These are phyloP conservation scores for Pseudocercospora vitis DNA, from an alignment of 2,329 filamentous ascomycete species.

Conservation along the genomic window DNA sequence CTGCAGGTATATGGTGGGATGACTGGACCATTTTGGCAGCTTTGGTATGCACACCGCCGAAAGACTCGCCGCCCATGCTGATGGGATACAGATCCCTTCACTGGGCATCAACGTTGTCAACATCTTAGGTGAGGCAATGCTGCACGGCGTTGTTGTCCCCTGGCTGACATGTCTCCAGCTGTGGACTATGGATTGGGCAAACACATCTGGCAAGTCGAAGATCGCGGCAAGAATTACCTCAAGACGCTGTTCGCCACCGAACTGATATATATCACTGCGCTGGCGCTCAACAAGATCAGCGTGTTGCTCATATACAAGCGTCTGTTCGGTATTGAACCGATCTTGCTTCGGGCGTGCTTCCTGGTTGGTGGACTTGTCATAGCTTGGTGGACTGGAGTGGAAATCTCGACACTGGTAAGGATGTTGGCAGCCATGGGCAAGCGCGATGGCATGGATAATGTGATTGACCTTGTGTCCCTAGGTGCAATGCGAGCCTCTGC, in stretches of 20 bases:
- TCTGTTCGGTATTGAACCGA: slow-evolving; percentile 20
- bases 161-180: background rate
- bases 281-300: slow-evolving; percentile 21
- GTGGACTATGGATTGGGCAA: slow-evolving; percentile 18
- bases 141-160: background rate
- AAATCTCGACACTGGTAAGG: slow-evolving; percentile 15
- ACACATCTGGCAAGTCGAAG: slow-evolving; percentile 16
- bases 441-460: background rate
- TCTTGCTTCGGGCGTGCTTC: slow-evolving; percentile 4
- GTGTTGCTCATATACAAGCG: slow-evolving; percentile 24
- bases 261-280: slow-evolving; percentile 19
- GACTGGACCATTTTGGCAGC: slow-evolving; percentile 20
- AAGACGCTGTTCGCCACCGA: slow-evolving; percentile 17
- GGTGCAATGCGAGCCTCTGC: slow-evolving; percentile 16
- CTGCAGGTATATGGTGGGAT: slow-evolving; percentile 19
- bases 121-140: background rate
- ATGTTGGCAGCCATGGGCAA: background rate
- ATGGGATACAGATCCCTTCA: slow-evolving; percentile 8
- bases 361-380: slow-evolving; percentile 16
- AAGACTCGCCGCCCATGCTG: background rate
- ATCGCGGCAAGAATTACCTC: slow-evolving; percentile 15
- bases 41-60: slow-evolving; percentile 4
- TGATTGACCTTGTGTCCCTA: background rate
- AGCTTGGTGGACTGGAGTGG: slow-evolving; percentile 19
- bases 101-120: slow-evolving; percentile 14